Percentiles rank a stretch among this genome's conserved stretches.
Evolutionary conservation across 768 basidiomycete genomes (phyloP).

Genomic region (Tubosaeta sp.): DNA sequence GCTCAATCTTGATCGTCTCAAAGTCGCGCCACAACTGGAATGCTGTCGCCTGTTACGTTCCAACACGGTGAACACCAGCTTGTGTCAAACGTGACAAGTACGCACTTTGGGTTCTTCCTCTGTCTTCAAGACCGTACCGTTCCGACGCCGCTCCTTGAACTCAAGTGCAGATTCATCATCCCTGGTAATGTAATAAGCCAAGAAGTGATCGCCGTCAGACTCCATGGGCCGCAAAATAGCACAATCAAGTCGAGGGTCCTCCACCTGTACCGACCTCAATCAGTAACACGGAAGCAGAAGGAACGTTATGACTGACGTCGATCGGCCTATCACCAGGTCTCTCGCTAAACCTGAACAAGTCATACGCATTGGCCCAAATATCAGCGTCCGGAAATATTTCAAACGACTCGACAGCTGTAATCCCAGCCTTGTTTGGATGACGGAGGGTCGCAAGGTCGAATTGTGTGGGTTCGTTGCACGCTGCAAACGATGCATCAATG

Average conservation of each 20-base stretch:
- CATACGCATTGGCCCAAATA: conserved; percentile 88
- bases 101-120: conserved; percentile 55
- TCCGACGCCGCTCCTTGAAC: conserved; percentile 57
- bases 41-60: conserved; percentile 48
- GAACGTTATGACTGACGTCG: conserved; percentile 49
- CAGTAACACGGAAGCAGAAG: neutral
- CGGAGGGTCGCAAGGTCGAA: conserved; percentile 56
- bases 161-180: conserved; percentile 65
- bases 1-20: conserved; percentile 82
- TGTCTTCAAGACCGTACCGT: conserved; percentile 40
- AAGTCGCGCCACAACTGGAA: conserved; percentile 83
- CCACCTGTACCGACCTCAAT: conserved; percentile 39
- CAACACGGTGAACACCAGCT: neutral
- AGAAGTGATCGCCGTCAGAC: conserved; percentile 82
- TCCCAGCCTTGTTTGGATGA: conserved; percentile 75
- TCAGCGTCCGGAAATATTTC: conserved; percentile 80
- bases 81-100: neutral
- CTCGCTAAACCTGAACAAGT: conserved; percentile 82
- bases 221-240: conserved; percentile 86
- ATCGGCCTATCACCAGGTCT: conserved; percentile 72
- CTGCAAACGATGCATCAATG: conserved; percentile 73
- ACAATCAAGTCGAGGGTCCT: conserved; percentile 80
- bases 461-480: conserved; percentile 46
- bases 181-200: conserved; percentile 78
- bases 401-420: conserved; percentile 76